Base-by-base conservation (phyloP, 805 yeast genomes). In the Ogataea nakhonphanomensis region DNA sequence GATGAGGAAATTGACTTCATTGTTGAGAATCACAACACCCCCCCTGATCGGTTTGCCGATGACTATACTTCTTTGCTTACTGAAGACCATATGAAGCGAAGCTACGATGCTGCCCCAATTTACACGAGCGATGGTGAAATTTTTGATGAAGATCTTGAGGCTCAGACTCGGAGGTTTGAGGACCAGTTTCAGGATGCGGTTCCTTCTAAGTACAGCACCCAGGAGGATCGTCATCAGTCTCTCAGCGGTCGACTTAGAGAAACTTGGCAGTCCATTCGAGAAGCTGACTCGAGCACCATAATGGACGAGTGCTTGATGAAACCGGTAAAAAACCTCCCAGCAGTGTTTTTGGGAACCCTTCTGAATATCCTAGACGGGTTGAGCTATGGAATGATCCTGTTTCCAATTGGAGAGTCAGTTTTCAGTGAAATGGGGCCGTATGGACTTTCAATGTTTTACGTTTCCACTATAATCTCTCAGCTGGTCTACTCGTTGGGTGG, bases 351-450 rank as follows among this genome's bases (percentile, higher is more conserved):
- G 30, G 99, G 99, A 1, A 69, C 88, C 0, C 64, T 93, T 32
- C 69, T 93, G 31, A 93, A 93, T 58, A 83, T 93, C 32, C 72
- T 93, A 35, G 99, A 93, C 61, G 99, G 95, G 0, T 70, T 93
- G 35, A 87, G 96, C 0, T 93, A 93, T 60, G 99, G 99, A 35
- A 90, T 93, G 97, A 93, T 93, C 58, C 79, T 93, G 70, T 93
- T 93, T 65, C 99, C 99, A 0, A 74, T 90, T 25, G 83, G 95
- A 27, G 89, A 83, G 47, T 75, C 89, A 1, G 59, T 83, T 0
- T 93, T 93, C 57, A 69, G 88, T 2, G 69, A 74, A 8, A 65
- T 93, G 57, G 98, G 93, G 0, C 87, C 96, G 1, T 76, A 87
- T 1, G 99, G 99, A 0, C 60, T 93, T 30, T 84, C 97, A 1